Base-by-base conservation (phyloP, 2,329 filamentous ascomycete species). In the Sporothrix pseudoabietina region DNA sequence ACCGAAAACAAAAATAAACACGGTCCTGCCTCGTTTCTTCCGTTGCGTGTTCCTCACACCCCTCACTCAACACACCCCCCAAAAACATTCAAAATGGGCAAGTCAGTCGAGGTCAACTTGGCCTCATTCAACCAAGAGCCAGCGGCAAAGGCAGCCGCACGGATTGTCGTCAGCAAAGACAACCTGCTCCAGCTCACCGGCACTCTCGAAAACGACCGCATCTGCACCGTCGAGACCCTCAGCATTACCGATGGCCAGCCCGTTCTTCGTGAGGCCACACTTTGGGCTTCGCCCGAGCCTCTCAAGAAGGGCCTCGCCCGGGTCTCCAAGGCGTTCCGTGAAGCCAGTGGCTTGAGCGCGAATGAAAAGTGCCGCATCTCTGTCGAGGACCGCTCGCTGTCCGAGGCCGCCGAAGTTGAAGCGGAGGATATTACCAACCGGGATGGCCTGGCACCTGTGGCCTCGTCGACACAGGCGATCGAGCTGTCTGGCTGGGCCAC, bases 251-350 rank as follows among this genome's bases (percentile, higher is more conserved):
- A 66, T 55, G 39, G 70, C 16, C 70, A 12, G 52, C 44, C 39
- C 61, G 44, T 54, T 10, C 30, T 44, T 26, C 75, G 77, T 16
- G 71, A 77, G 69, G 77, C 75, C 6, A 26, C 55, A 1, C 71
- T 78, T 10, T 76, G 70, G 54, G 69, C 49, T 1, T 55, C 74
- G 1, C 74, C 73, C 0, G 73, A 76, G n/a, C 54, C 69, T 5
- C 71, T 77, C 22, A 79, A 79, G 69, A 78, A 78, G 76, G 78
- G 75, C 22, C 74, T 79, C 14, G 79, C 77, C 54, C 74, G 94
- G 84, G 88, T 93, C 83, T 90, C 92, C 30, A 90, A 92, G 75
- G 85, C 89, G 6, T 88, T 97, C 71, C 91, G 92, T 75, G 90
- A 92, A 49, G 87, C 89, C 7, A 92, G 92, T 76, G 89, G 88